Conservation (phyloP, 2,329 filamentous ascomycete species). For the Xylaria sp. region DNA sequence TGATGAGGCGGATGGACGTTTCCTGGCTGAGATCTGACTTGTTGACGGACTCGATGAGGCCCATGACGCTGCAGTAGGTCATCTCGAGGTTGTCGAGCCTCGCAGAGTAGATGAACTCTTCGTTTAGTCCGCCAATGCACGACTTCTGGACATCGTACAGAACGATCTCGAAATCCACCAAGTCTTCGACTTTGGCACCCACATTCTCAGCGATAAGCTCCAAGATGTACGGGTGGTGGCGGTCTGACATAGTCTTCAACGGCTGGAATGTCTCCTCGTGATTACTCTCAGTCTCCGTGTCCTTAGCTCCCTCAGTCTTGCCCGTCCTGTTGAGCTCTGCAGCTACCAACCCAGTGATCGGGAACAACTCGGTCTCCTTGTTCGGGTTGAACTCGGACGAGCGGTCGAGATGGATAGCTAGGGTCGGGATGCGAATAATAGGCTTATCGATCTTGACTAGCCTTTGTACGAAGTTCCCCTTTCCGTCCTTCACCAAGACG, state of each 20-base stretch:
- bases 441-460: slow-evolving; percentile 90
- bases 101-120: slow-evolving; percentile 96
- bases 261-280: slow-evolving; percentile 69
- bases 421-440: slow-evolving; percentile 87
- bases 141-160: slow-evolving; percentile 95
- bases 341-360: slow-evolving; percentile 85
- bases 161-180: slow-evolving; percentile 95
- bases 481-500: slow-evolving; percentile 76
- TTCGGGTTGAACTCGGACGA: slow-evolving; percentile 89
- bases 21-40: slow-evolving; percentile 73
- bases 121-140: slow-evolving; percentile 84
- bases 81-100: slow-evolving; percentile 95
- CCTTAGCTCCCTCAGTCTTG: slow-evolving; percentile 51
- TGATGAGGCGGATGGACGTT: slow-evolving; percentile 83
- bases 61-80: slow-evolving; percentile 90
- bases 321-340: slow-evolving; percentile 84
- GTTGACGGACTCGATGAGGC: slow-evolving; percentile 79
- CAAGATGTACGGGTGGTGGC: slow-evolving; percentile 88
- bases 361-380: slow-evolving; percentile 95
- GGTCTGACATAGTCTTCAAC: slow-evolving; percentile 75
- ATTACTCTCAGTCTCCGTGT: slow-evolving; percentile 42
- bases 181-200: slow-evolving; percentile 69
- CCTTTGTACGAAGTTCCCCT: slow-evolving; percentile 79
- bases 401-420: slow-evolving; percentile 93
- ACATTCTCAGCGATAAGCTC: slow-evolving; percentile 84